Conservation (phyloP, 768 basidiomycete genomes). For the Naganishia onofrii region DNA sequence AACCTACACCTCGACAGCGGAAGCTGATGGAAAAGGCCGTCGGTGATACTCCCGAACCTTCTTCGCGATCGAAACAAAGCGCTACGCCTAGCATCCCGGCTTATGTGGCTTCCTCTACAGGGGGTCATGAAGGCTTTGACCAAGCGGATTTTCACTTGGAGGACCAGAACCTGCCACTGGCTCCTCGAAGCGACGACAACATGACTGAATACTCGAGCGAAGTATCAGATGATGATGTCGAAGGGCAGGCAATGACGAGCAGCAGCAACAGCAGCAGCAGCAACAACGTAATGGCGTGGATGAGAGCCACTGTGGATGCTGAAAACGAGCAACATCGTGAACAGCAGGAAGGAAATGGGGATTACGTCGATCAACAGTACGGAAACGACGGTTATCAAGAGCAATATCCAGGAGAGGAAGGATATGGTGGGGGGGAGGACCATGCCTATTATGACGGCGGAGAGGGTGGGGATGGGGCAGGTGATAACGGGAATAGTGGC, state of each 20-base stretch:
- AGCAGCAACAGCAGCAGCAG: constrained; percentile 3
- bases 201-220: constrained; percentile 22
- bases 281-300: constrained; percentile 10
- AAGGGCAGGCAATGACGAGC: constrained; percentile 12
- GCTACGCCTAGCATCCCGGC: constrained; percentile 12
- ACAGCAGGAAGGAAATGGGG: constrained; percentile 10
- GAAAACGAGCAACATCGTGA: constrained; percentile 8
- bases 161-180: constrained; percentile 26
- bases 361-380: constrained; percentile 14
- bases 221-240: constrained; percentile 20
- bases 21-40: constrained; percentile 17
- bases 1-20: constrained; percentile 15
- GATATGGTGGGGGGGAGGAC: constrained; percentile 2
- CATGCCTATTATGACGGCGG: constrained; percentile 7
- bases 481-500: background rate
- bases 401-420: constrained; percentile 11
- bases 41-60: constrained; percentile 5
- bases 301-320: constrained; percentile 5
- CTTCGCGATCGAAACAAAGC: constrained; percentile 8
- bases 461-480: constrained; percentile 1
- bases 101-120: constrained; percentile 8
- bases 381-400: constrained; percentile 5
- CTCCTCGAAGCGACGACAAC: constrained; percentile 26
- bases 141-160: constrained; percentile 26
- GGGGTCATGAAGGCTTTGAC: constrained; percentile 9